Conservation (phyloP, 208 protist genomes). For the Crithidia expoeki region DNA sequence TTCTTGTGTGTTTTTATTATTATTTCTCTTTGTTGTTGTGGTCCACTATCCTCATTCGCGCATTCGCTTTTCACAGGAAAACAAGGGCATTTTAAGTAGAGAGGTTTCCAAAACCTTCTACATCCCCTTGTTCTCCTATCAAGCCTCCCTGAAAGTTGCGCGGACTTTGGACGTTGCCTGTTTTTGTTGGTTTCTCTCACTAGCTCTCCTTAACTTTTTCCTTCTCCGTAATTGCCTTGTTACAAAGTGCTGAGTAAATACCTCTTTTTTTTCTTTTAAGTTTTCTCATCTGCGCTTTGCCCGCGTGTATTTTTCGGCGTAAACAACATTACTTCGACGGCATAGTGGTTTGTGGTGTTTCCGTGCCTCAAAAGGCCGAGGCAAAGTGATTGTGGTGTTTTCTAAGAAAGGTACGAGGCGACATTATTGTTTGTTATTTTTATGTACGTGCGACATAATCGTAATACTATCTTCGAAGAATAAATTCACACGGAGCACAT, state of each 20-base stretch:
- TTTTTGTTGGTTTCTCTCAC: background rate
- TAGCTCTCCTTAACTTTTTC: background rate
- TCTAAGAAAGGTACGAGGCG: too few relatives aligned
- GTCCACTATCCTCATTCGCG: background rate
- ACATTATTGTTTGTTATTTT: too few relatives aligned
- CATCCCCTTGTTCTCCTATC: background rate
- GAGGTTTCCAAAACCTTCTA: background rate
- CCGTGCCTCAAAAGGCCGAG: background rate
- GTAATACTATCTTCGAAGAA: too few relatives aligned
- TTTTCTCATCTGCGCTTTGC: background rate
- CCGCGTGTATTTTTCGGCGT: background rate
- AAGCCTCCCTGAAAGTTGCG: background rate
- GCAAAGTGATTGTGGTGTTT: background rate
- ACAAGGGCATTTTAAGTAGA: background rate
- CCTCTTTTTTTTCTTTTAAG: too few relatives aligned
- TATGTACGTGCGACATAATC: too few relatives aligned
- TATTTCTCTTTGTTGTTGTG: background rate
- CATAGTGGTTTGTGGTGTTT: background rate
- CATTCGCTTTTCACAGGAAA: background rate
- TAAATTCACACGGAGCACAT: too few relatives aligned
- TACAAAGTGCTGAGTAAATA: too few relatives aligned
- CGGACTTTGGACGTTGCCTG: background rate
- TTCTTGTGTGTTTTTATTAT: background rate
- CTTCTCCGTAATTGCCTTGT: background rate
- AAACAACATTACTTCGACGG: conserved; percentile 1